Evolutionary conservation across 108 stramenopile species (phyloP).

Genomic region (Licmophora abbreviata): DNA sequence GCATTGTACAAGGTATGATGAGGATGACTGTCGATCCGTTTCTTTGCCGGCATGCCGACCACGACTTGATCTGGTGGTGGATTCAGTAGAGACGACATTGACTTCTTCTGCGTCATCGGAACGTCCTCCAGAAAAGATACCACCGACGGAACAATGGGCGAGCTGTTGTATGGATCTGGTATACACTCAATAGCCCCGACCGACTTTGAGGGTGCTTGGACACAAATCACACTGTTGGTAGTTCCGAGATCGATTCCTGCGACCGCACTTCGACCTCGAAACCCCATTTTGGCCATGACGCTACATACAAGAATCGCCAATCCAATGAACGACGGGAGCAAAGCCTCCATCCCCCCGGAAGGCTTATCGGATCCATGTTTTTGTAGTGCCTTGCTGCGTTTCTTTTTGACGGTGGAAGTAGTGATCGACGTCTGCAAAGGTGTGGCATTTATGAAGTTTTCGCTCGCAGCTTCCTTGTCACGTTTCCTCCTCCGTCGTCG

Average conservation of each 20-base stretch:
- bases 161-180: constrained; percentile 49
- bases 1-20: constrained; percentile 81
- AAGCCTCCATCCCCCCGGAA: constrained; percentile 65
- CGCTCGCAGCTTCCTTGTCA: neutral
- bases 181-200: constrained; percentile 80
- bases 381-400: constrained; percentile 23
- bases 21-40: constrained; percentile 75
- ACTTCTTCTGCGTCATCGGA: constrained; percentile 27
- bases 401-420: constrained; percentile 11
- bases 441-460: neutral
- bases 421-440: neutral
- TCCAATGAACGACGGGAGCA: constrained; percentile 67
- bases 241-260: constrained; percentile 86
- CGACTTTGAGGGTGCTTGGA: constrained; percentile 60
- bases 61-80: constrained; percentile 69
- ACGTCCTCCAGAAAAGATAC: constrained; percentile 68
- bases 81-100: constrained; percentile 19
- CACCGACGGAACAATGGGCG: constrained; percentile 78
- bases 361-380: constrained; percentile 35
- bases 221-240: constrained; percentile 82
- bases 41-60: constrained; percentile 67
- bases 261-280: constrained; percentile 72
- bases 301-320: constrained; percentile 48
- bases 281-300: constrained; percentile 77
- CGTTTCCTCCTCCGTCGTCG: constrained; percentile 2